These are phyloP conservation scores for Nitzschia inconspicua DNA, from an alignment of 108 stramenopile species.

Conservation along the genomic window DNA sequence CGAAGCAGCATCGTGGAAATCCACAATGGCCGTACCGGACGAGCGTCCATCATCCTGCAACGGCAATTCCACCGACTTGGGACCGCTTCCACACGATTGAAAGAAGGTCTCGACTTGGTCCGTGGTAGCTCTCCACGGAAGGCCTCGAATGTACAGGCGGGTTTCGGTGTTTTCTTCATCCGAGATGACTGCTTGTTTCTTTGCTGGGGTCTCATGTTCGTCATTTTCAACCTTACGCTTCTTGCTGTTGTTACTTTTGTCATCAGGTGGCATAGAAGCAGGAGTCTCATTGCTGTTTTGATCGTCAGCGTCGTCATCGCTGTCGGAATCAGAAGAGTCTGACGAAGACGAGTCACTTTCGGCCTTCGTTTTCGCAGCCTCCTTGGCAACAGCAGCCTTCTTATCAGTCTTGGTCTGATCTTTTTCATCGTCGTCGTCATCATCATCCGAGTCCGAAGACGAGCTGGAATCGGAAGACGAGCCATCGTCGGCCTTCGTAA, in stretches of 20 bases:
- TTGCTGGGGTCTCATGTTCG: constrained; percentile 23
- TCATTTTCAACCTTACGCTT: constrained; percentile 71
- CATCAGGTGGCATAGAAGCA: constrained; percentile 38
- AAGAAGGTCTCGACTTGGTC: constrained; percentile 92
- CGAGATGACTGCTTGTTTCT: constrained; percentile 32
- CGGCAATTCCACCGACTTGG: constrained; percentile 78
- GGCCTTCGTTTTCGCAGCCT: constrained; percentile 10
- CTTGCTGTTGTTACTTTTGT: constrained; percentile 32
- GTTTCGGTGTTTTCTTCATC: constrained; percentile 29
- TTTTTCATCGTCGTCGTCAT: constrained; percentile 27
- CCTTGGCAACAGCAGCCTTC: constrained; percentile 13
- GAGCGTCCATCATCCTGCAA: constrained; percentile 80
- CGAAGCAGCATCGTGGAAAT: constrained; percentile 55
- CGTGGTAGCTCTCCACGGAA: constrained; percentile 92
- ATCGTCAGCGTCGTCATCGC: constrained; percentile 40
- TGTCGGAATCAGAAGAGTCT: constrained; percentile 29
- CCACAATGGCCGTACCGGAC: constrained; percentile 86
- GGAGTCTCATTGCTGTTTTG: no score
- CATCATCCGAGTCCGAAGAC: constrained; percentile 7
- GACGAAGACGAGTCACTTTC: constrained; percentile 25
- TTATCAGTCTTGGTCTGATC: constrained; percentile 27
- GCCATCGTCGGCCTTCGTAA: constrained; percentile 26
- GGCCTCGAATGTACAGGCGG: constrained; percentile 88
- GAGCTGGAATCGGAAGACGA: constrained; percentile 1
- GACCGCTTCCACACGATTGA: constrained; percentile 68